Evolutionary conservation across 2,329 filamentous ascomycete genomes (phyloP).

Genomic region (Pseudogymnoascus sp.): DNA sequence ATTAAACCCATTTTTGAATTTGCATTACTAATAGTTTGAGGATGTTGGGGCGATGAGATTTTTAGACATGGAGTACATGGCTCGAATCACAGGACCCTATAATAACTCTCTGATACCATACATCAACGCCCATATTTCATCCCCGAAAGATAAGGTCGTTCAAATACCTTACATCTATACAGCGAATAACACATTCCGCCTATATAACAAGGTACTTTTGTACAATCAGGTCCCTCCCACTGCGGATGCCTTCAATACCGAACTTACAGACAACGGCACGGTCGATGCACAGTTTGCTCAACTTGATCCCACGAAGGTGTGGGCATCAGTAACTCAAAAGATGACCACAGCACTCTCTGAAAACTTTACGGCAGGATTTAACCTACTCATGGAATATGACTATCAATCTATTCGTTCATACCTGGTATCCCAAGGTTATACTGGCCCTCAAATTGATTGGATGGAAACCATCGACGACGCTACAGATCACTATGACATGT

Average conservation of each 20-base stretch:
- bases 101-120: conserved; percentile 9
- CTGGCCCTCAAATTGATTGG: conserved; percentile 14
- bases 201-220: conserved; percentile 16
- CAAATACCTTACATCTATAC: conserved; percentile 11
- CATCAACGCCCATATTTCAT: neutral
- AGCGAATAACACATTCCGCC: conserved; percentile 3
- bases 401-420: conserved; percentile 15
- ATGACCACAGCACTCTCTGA: neutral
- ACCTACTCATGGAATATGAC: conserved; percentile 11
- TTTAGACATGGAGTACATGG: conserved; percentile 28
- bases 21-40: neutral
- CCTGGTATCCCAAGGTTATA: neutral
- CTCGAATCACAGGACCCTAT: conserved; percentile 16
- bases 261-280: neutral
- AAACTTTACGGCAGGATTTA: neutral
- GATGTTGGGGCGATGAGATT: conserved; percentile 33
- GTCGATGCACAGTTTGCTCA: neutral
- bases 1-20: neutral
- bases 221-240: conserved; percentile 20
- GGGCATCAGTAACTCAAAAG: conserved; percentile 1
- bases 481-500: conserved; percentile 29
- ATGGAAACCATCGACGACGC: conserved; percentile 20
- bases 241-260: conserved; percentile 4
- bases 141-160: neutral
- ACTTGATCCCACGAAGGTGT: conserved; percentile 4